Conservation (phyloP, 129 eudicot genomes). For the Calendula officinalis region DNA sequence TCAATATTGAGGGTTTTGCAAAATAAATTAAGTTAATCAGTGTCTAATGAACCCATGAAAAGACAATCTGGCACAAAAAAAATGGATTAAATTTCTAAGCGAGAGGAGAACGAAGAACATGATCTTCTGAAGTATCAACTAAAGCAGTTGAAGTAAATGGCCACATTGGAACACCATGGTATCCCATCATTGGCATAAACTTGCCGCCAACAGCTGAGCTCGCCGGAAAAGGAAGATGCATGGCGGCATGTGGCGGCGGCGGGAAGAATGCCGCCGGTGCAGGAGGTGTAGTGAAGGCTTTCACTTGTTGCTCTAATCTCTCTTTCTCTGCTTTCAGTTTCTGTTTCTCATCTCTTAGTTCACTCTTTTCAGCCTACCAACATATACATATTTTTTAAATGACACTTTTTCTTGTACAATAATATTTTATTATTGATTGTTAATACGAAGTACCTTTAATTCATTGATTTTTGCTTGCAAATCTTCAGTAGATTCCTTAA, state of each 20-base stretch:
- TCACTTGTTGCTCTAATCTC: constrained; percentile 56
- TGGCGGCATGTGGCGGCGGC: constrained; percentile 33
- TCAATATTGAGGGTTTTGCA: neutral
- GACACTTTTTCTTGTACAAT: too few relatives aligned
- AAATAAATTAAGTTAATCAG: neutral
- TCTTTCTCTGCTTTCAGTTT: constrained; percentile 61
- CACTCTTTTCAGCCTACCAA: constrained; percentile 49
- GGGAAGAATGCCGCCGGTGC: constrained; percentile 27
- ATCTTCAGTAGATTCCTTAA: constrained; percentile 37
- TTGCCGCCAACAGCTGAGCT: constrained; percentile 38
- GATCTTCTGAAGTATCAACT: constrained; percentile 73
- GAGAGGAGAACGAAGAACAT: constrained; percentile 49
- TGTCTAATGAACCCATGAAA: neutral
- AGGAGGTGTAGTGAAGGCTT: constrained; percentile 40
- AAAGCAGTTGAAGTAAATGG: constrained; percentile 56
- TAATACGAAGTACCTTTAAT: constrained; percentile 40
- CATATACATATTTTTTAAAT: too few relatives aligned
- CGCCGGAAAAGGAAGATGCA: constrained; percentile 38
- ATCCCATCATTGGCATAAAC: constrained; percentile 50
- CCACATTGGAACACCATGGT: constrained; percentile 73
- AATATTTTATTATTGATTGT: too few relatives aligned
- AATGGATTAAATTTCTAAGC: constrained; percentile 31
- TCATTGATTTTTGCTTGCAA: constrained; percentile 51
- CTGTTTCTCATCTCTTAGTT: constrained; percentile 53
- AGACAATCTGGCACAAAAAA: neutral